These are phyloP conservation scores for Crithidia fasciculata DNA, from an alignment of 208 protist genomes.

Conservation along the genomic window DNA sequence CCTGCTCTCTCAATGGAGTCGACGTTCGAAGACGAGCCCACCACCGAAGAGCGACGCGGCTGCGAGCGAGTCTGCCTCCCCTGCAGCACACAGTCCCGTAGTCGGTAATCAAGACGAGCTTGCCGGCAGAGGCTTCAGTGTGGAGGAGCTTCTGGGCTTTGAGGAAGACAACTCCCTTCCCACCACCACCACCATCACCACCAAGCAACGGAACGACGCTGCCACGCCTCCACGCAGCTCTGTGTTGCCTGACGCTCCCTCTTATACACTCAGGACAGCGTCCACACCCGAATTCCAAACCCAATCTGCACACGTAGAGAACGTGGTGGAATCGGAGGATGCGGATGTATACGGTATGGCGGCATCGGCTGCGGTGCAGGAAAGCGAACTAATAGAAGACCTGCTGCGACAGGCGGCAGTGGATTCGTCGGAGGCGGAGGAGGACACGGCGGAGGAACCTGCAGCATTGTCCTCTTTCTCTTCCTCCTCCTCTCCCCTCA, in stretches of 20 bases:
- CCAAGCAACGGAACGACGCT: background rate
- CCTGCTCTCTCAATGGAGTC: constrained; percentile 29
- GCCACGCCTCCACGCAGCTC: too few species aligned
- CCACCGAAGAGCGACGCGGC: background rate
- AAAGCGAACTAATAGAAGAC: constrained; percentile 4
- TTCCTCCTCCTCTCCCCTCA: too few species aligned
- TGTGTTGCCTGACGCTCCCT: too few species aligned
- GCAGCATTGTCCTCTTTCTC: too few species aligned
- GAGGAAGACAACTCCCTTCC: background rate
- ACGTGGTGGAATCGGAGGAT: background rate
- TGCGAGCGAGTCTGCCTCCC: background rate
- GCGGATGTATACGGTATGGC: constrained; percentile 15
- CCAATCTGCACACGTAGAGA: too few species aligned
- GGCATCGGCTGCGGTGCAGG: background rate
- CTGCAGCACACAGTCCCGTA: too few species aligned
- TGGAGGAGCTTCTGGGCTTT: constrained; percentile 8
- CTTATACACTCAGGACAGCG: too few species aligned
- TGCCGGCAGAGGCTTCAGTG: background rate
- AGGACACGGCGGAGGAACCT: background rate
- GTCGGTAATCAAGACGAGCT: background rate
- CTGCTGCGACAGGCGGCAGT: constrained; percentile 6
- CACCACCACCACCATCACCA: background rate
- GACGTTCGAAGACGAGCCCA: background rate
- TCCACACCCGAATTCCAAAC: too few species aligned
- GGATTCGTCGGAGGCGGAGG: background rate